Conservation (phyloP, 2,329 filamentous ascomycete species). For the Cladobotryum protrusum region DNA sequence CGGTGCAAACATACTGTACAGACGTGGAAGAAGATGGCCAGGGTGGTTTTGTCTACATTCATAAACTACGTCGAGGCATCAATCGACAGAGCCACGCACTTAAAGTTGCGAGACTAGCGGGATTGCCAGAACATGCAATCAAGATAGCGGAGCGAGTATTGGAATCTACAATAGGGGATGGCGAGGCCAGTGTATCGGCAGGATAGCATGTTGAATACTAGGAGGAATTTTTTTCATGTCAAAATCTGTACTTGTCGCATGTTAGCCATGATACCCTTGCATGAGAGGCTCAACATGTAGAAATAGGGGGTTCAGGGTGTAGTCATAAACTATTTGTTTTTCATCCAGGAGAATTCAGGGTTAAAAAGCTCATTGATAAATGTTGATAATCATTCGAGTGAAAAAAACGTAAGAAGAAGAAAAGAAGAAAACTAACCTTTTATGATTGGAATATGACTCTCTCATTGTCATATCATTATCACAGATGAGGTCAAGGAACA, state of each 20-base stretch:
- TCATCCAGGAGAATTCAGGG: conserved; percentile 56
- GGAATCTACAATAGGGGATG: conserved; percentile 9
- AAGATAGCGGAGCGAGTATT: conserved; percentile 49
- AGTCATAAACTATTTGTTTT: conserved; percentile 49
- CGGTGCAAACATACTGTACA: conserved; percentile 75
- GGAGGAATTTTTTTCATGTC: too few relatives aligned
- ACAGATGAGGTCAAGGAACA: background rate
- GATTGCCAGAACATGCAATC: conserved; percentile 68
- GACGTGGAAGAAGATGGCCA: conserved; percentile 70
- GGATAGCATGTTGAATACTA: background rate
- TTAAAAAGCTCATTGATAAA: conserved; percentile 62
- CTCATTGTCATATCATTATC: conserved; percentile 6
- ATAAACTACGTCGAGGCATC: conserved; percentile 72
- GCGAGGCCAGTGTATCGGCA: background rate
- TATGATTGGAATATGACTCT: background rate
- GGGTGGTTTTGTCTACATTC: conserved; percentile 77
- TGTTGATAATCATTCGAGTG: conserved; percentile 49
- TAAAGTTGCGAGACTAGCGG: conserved; percentile 87
- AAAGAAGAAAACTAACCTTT: conserved; percentile 39
- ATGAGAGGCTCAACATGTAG: conserved; percentile 17
- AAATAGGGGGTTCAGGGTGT: conserved; percentile 18
- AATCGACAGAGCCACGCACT: conserved; percentile 86
- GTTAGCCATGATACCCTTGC: conserved; percentile 36
- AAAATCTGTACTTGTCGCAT: conserved; percentile 9
- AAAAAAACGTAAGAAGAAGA: conserved; percentile 18